Base-by-base conservation (phyloP, 2,329 filamentous ascomycete genomes). In the Colletotrichum salicis region DNA sequence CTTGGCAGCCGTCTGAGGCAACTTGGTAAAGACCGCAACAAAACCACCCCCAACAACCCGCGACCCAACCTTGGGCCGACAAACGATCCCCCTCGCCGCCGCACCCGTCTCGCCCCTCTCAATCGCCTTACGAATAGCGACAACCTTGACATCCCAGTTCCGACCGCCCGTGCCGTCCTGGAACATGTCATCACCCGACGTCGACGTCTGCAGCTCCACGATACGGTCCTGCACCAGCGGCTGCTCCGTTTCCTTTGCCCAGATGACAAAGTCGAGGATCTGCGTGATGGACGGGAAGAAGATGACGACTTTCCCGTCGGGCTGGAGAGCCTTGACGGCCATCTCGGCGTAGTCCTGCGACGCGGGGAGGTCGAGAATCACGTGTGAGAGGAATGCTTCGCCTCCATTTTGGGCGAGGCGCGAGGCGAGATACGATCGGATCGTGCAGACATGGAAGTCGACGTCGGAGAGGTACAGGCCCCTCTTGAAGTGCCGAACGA, bases 281-380 rank as follows among this genome's bases (percentile, higher is more conserved):
- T 96, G 94, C 11, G 93, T 95, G 70, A 96, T 90, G 76, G 90
- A 94, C 0, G 94, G 94, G 74, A 90, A 91, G 82, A 95, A 96
- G 1, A 94, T 86, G 15, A 92, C 84, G 37, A 96, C 83, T 10
- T 88, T 83, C 0, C 91, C 93, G 76, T 93, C 88, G 1, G 88
- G 85, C 51, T 88, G 88, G 64, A 96, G 81, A 15, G 90, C 89
- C n/a, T 84, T 78, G 5, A 87, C 82, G 27, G 91, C 83, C 31
- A 83, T 82, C 1, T 82, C 80, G 1, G 82, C 81, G 35, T 82
- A 77, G 12, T 82, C 80, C 64, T 93, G 84, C 2, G 91, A 87
- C 35, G 85, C 86, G 0, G 94, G 93, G 71, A 96, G 86, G 78
- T 96, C 94, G 24, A 96, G 85, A 73, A 96, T 88, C 0, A 90